These are phyloP conservation scores for Pyrenophora graminea DNA, from an alignment of 2,329 filamentous ascomycete genomes.

Conservation along the genomic window DNA sequence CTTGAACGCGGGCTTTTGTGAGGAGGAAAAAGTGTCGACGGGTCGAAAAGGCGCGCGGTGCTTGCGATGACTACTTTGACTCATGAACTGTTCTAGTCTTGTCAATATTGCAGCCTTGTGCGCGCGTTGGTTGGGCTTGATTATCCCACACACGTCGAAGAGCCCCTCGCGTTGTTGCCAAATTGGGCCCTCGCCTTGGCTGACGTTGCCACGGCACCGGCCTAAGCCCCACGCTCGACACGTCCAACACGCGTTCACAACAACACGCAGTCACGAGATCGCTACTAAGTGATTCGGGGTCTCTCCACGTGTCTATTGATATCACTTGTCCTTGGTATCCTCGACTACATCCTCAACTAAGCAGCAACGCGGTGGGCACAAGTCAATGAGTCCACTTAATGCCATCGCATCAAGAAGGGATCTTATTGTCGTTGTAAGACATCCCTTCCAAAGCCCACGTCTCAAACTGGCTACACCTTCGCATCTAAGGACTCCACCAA, in stretches of 20 bases:
- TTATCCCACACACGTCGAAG: background rate
- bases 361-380: too few species aligned
- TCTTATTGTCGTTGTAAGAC: too few species aligned
- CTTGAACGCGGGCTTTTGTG: constrained; percentile 37
- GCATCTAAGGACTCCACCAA: too few species aligned
- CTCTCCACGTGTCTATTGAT: background rate
- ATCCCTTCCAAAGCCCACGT: too few species aligned
- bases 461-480: too few species aligned
- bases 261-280: constrained; percentile 14
- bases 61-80: constrained; percentile 29
- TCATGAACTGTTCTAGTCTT: constrained; percentile 25
- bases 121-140: background rate
- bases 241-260: constrained; percentile 11
- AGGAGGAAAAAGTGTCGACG: constrained; percentile 40
- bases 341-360: background rate
- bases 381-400: too few species aligned
- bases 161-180: constrained; percentile 14
- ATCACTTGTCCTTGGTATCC: too few species aligned
- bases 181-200: constrained; percentile 3
- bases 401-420: too few species aligned
- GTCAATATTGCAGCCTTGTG: background rate
- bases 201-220: constrained; percentile 12
- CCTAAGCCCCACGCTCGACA: constrained; percentile 2
- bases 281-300: background rate
- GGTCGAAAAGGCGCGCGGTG: constrained; percentile 40